A percentile compares a stretch with the other conserved stretches of the same genome.
phyloP scores from a whole-genome alignment of 495 filamentous ascomycete species.

The Pyrenula aspistea region DNA sequence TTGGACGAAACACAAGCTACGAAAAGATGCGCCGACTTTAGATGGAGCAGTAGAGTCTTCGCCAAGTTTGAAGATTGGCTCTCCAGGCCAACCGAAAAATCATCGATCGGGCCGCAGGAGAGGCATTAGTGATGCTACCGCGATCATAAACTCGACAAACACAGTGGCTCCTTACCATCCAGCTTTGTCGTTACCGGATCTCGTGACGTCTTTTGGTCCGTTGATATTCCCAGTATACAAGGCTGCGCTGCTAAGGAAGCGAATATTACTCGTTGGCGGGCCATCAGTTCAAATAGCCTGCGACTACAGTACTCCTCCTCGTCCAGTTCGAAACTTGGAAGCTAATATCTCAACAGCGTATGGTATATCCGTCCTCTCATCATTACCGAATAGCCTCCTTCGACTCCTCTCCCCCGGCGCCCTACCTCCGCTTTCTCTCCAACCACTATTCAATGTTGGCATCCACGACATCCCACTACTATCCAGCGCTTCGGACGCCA shows the following conservation, averaged over 20 bases:
- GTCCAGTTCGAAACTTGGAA: not conserved
- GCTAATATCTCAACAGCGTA: slow-evolving; percentile 48
- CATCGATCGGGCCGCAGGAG: slow-evolving; percentile 26
- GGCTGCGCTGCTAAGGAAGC: slow-evolving; percentile 76
- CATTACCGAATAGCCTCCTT: slow-evolving; percentile 52
- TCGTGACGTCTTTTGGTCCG: slow-evolving; percentile 77
- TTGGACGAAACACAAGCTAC: slow-evolving; percentile 58
- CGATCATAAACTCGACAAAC: slow-evolving; percentile 54
- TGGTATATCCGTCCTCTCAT: slow-evolving; percentile 86
- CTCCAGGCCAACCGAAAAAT: slow-evolving; percentile 26
- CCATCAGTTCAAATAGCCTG: slow-evolving; percentile 77
- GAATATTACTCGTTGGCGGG: slow-evolving; percentile 72
- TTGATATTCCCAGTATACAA: slow-evolving; percentile 82
- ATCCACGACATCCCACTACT: slow-evolving; percentile 84
- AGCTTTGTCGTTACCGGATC: slow-evolving; percentile 62
- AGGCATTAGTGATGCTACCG: slow-evolving; percentile 32
- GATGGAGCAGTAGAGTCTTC: slow-evolving; percentile 25
- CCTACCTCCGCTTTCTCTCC: slow-evolving; percentile 49
- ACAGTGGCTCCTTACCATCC: slow-evolving; percentile 70
- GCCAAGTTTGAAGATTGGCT: slow-evolving; percentile 43
- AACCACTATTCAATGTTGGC: slow-evolving; percentile 79
- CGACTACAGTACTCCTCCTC: slow-evolving; percentile 61
- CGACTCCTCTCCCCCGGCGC: slow-evolving; percentile 32
- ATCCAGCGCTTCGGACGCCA: slow-evolving; percentile 39
- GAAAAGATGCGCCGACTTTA: slow-evolving; percentile 25